Evolutionary conservation across 2,329 filamentous ascomycete genomes (phyloP), one percentile per base, ranked within the genome.

Genomic region (Aspergillus nomiae): DNA sequence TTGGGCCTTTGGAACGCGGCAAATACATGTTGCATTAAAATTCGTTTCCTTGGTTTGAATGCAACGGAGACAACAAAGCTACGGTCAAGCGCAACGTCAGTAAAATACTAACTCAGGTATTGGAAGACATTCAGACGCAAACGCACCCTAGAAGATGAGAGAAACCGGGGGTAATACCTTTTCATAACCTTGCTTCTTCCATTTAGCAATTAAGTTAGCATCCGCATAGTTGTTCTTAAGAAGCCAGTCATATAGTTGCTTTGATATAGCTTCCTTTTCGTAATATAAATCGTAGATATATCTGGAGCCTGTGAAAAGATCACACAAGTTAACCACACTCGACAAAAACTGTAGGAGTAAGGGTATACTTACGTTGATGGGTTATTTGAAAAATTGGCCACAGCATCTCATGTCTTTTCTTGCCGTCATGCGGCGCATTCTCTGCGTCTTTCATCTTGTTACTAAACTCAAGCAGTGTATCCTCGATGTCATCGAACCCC

Each of bases 1-100:
- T 77, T 96, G 88, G 36, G 92, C 90, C 75, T 91, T 90, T 1
- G 95, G 95, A 57, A 99, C 94, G 58, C 95, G 91, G 78, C 95
- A 99, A 73, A 99, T 95, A 77, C 95, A 99, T 0, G 94, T 99
- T 67, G 92, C 91, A 78, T 94, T 95, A 83, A 98, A 99, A 79
- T 99, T 99, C 34, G 95, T 99, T 84, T 99, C 95, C 80, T 98
- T 98, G n/a, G 95, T 97, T 80, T 99, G 95, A 61, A 99, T 94
- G 79, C 95, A 99, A 66, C 94, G 88, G 60, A 97, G 84, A 78
- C 95, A 99, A 80, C 95, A 99, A 50, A 99, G 82, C 91, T 95
- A 73, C 8, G 54, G 24, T 16, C 10, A 12, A 32, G 28, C 36
- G 24, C 21, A n/a, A 21, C 34, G 51, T 55, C 32, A 55, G 51